Evolutionary conservation across 306 rosid species (phyloP).

Genomic region (Begonia peltatifolia): DNA sequence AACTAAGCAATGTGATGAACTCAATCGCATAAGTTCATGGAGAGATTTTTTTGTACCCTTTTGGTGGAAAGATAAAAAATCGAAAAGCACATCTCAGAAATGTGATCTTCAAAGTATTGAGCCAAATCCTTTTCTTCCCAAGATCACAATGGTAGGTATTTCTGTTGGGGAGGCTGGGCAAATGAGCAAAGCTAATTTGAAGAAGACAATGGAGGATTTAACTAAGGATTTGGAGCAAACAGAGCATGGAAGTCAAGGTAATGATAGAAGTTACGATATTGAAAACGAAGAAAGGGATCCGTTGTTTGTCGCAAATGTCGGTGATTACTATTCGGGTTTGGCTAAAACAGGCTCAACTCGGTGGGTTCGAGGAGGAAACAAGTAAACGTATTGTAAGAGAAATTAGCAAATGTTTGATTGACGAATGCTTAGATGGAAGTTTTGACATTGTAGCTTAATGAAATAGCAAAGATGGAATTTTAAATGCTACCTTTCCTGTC

Average conservation of each 20-base stretch:
- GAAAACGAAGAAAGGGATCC: constrained; percentile 75
- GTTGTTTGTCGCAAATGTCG: constrained; percentile 85
- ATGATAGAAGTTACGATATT: constrained; percentile 13
- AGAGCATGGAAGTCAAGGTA: constrained; percentile 31
- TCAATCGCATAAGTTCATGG: constrained; percentile 32
- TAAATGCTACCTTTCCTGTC: too few species aligned
- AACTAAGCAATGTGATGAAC: constrained; percentile 14
- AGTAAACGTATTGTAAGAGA: constrained; percentile 1
- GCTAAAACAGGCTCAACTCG: constrained; percentile 48
- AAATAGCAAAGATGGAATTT: too few species aligned
- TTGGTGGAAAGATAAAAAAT: constrained; percentile 23
- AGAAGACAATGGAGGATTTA: constrained; percentile 81
- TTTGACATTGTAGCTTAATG: too few species aligned
- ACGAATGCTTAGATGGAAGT: too few species aligned
- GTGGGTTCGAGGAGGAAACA: constrained; percentile 55
- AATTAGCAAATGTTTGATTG: too few species aligned
- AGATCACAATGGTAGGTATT: constrained; percentile 90
- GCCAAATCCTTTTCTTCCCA: constrained; percentile 56
- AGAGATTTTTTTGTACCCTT: constrained; percentile 36
- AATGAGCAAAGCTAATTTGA: constrained; percentile 58
- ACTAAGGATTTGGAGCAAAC: constrained; percentile 71
- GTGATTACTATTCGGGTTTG: constrained; percentile 67
- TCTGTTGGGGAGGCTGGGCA: constrained; percentile 66
- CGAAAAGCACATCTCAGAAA: constrained; percentile 21
- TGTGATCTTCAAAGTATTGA: constrained; percentile 19